Percentiles rank a stretch among this genome's conserved stretches.
These are phyloP conservation scores for Aspergillus proliferans DNA, from an alignment of 2,329 filamentous ascomycete species.

Conservation along the genomic window DNA sequence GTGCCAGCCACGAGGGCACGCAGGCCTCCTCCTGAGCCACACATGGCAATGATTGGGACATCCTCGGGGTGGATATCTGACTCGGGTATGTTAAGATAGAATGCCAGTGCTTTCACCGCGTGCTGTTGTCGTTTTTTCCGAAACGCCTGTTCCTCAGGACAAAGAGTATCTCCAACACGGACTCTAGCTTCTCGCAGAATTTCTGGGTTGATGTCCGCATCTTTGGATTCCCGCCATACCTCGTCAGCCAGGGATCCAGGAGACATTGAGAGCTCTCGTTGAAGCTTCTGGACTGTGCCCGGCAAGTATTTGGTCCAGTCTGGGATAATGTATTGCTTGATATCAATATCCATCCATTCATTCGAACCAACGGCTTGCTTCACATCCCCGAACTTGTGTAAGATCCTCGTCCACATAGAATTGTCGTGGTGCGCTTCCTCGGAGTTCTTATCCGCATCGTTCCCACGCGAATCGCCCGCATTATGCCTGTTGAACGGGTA, in stretches of 20 bases:
- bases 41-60: slow-evolving; percentile 87
- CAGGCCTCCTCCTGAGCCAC: slow-evolving; percentile 85
- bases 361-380: slow-evolving; percentile 35
- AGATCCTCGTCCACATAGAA: slow-evolving; percentile 47
- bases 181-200: slow-evolving; percentile 76
- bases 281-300: slow-evolving; percentile 71
- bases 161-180: slow-evolving; percentile 73
- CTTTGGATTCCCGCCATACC: slow-evolving; percentile 87
- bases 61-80: slow-evolving; percentile 85
- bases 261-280: slow-evolving; percentile 78
- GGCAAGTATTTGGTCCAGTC: slow-evolving; percentile 76
- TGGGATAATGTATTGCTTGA: slow-evolving; percentile 69
- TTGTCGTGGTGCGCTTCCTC: slow-evolving; percentile 18
- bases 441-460: slow-evolving; percentile 5
- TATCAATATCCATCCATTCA: slow-evolving; percentile 41
- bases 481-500: slow-evolving; percentile 7
- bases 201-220: slow-evolving; percentile 77
- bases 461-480: slow-evolving; percentile 10
- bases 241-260: slow-evolving; percentile 85
- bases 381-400: slow-evolving; percentile 38
- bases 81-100: slow-evolving; percentile 72
- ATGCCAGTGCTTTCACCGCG: slow-evolving; percentile 67
- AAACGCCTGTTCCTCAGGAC: slow-evolving; percentile 74
- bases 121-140: slow-evolving; percentile 61
- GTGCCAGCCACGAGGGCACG: slow-evolving; percentile 85